Base-by-base conservation (phyloP, 1,284 basidiomycete genomes). In the Boletus austroedulis region DNA sequence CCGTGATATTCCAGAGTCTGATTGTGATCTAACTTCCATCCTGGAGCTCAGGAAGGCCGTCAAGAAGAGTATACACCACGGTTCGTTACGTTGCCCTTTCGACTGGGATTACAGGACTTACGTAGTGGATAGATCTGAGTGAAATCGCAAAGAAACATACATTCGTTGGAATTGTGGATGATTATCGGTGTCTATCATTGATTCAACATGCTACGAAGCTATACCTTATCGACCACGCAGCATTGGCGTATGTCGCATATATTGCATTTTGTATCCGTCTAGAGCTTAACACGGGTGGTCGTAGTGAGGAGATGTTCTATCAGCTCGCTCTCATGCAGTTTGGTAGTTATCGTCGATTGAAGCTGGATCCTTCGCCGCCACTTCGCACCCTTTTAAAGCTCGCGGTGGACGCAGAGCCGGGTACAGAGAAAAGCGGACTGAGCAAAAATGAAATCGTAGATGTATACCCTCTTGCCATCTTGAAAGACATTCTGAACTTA, bases 301-400 rank as follows among this genome's bases (percentile, higher is more conserved):
- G 5, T 63, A 96, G 94, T 0, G 94, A 97, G 66, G 95, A 98
- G 65, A 82, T 98, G 45, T 97, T 98, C 67, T 99, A 98, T 72
- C 97, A 99, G 70, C 82, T 99, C 1, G 92, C 87, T 3, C 75
- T 99, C 47, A 81, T 93, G 21, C 96, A 99, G 71, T 99, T 99
- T 68, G 94, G 95, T 1, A 85, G 90, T 61, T 83, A 92, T 60
- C 81, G 83, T 53, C 81, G 85, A 11, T 74, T 98, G 48, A 85
- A 85, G 55, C 79, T 99, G 5, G 86, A 95, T 43, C 96, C 97
- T 1, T 78, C 95, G 1, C 93, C 94, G 0, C 76, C 82, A 0
- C 68, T 99, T 6, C 80, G 80, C 3, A 83, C 83, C 11, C 78
- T 99, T 46, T 70, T 99, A 10, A 77, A 82, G 41, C 81, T 98